These are phyloP conservation scores for Monilinia vaccinii-corymbosi DNA, from an alignment of 2,329 filamentous ascomycete genomes.

Conservation along the genomic window DNA sequence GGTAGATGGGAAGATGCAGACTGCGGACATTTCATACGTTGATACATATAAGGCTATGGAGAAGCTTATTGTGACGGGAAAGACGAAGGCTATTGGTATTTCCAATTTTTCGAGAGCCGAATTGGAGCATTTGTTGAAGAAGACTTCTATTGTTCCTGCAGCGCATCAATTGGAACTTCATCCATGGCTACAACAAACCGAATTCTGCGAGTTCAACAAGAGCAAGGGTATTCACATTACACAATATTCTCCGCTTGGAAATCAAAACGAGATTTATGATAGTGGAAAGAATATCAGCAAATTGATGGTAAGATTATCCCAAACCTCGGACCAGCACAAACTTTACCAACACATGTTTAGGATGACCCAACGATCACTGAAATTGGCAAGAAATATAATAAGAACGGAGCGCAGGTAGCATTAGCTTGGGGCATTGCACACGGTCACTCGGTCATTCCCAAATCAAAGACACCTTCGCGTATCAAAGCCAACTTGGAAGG, in stretches of 20 bases:
- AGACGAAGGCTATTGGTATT: constrained; percentile 41
- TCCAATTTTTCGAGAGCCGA: constrained; percentile 31
- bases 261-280: constrained; percentile 53
- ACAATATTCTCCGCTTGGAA: constrained; percentile 40
- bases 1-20: constrained; percentile 31
- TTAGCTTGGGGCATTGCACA: constrained; percentile 48
- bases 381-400: constrained; percentile 45
- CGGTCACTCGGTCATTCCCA: constrained; percentile 53
- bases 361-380: constrained; percentile 46
- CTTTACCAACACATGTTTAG: constrained; percentile 8
- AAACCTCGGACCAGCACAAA: no score
- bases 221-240: constrained; percentile 43
- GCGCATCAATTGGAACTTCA: constrained; percentile 54
- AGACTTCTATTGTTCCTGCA: constrained; percentile 40
- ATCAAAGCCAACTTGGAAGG: constrained; percentile 56
- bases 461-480: constrained; percentile 49
- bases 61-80: constrained; percentile 50
- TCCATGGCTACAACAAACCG: constrained; percentile 45
- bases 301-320: constrained; percentile 33
- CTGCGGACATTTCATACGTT: constrained; percentile 45
- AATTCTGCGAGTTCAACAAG: constrained; percentile 42
- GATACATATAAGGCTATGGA: constrained; percentile 74
- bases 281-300: constrained; percentile 46
- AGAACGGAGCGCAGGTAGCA: constrained; percentile 48
- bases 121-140: constrained; percentile 31